Base-by-base conservation (phyloP, 768 basidiomycete genomes). In the Mycena amicta region DNA sequence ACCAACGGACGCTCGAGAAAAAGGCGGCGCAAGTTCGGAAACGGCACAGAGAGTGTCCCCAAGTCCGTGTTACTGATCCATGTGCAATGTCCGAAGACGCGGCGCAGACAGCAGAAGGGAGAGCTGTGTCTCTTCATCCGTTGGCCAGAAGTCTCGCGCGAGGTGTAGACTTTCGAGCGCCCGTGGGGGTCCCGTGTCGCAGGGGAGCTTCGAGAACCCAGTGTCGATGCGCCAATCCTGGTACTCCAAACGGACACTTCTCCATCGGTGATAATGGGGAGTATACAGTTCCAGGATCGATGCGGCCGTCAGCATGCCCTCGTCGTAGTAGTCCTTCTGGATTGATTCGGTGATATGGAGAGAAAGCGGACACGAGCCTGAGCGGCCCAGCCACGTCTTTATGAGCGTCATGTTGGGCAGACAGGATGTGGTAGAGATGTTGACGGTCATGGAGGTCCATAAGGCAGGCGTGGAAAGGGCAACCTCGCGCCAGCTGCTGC, bases 211-310 rank as follows among this genome's bases (percentile, higher is more conserved):
- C 5, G 37, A n/a, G 29, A 69, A 56, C 13, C 62, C 66, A 43
- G 64, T 65, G 29, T 63, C 56, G 25, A 60, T 62, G 5, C 67
- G 50, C 57, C 63, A 66, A 37, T 63, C 68, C 20, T 57, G 57
- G 59, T 68, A 70, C 39, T 64, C 57, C 1, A 74, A 50, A 28
- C 58, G 65, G 27, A 70, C 62, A 28, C 59, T 59, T 50, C 62
- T 60, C 70, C 71, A 72, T 16, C 70, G 65, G 26, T 61, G 25
- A 37, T 65, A 62, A 59, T 71, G 68, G 4, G 68, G 68, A 3
- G 67, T 53, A 50, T 66, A 70, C 6, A 71, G 57, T 40, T 66
- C 67, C 28, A 72, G 56, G 41, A 68, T 51, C 4, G 57, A 52
- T 5, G 58, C 54, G 43, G 65, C 45, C 41, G 59, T 67, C 20